Base-by-base conservation (phyloP, 768 basidiomycete species). In the Ramaria sp. region DNA sequence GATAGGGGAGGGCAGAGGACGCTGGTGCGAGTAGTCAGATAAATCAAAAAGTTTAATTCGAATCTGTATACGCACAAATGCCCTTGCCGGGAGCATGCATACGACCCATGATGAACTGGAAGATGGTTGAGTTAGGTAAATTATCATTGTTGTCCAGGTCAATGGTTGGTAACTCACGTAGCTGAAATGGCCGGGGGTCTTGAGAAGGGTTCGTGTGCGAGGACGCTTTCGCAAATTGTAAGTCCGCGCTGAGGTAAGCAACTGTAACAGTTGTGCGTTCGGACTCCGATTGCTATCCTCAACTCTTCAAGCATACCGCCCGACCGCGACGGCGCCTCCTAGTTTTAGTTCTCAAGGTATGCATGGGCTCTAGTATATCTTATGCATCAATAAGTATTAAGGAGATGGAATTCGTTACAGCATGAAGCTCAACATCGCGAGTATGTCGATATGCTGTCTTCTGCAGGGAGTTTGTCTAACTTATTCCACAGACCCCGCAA, bases 61-160 rank as follows among this genome's bases (percentile, higher is more conserved):
- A 49, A 48, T 58, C 51, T n/a, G 24, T 48, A 42, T 58, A 83
- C 87, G 67, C 73, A 91, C 88, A 90, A 80, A 98, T 96, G 82
- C 94, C 95, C 91, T 98, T 98, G 76, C 92, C 92, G 75, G 93
- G 92, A 83, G 93, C 93, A 83, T 98, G 95, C 91, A 96, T 93
- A 71, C 93, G 91, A 89, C 87, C 89, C 89, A 91, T 91, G 76
- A 65, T 75, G 63, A 60, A 51, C 69, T 70, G 57, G 19, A 13
- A 37, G 19, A 19, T 45, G 38, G 42, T 50, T 7, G 11, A 22
- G 10, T n/a, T 10, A 46, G 5, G 4, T 12, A n/a, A 49, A 2
- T 30, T 49, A 27, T 49, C 27, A 27, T 2, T 27, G 1, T 3
- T 3, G 10, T 24, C 4, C n/a, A 49, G 22, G 7, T 2, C 30